phyloP scores from a whole-genome alignment of 257 asterid species.

The Scutellaria minor region DNA sequence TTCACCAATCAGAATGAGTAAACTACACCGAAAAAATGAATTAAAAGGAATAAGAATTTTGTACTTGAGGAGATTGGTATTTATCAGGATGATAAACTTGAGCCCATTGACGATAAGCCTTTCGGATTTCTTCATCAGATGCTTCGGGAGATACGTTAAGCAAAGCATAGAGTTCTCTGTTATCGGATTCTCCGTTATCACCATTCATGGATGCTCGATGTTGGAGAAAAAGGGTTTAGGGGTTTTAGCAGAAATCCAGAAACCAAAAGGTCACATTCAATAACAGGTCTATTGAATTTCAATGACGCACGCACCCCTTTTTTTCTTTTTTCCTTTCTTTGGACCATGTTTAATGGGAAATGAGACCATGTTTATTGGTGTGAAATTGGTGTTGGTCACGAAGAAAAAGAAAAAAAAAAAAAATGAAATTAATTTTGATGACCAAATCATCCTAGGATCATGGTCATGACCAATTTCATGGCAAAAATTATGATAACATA shows the following conservation, averaged over 20 bases:
- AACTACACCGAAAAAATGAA: neutral
- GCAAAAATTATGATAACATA: too few species aligned
- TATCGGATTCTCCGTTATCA: constrained; percentile 40
- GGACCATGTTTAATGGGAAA: too few species aligned
- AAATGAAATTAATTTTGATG: too few species aligned
- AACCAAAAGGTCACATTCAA: neutral
- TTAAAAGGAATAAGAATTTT: neutral
- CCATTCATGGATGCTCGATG: constrained; percentile 40
- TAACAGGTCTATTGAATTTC: constrained; percentile 21
- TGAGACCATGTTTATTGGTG: too few species aligned
- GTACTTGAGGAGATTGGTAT: constrained; percentile 73
- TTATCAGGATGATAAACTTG: constrained; percentile 97
- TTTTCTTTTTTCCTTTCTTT: too few species aligned
- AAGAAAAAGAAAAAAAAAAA: too few species aligned
- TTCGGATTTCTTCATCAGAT: constrained; percentile 92
- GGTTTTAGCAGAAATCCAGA: constrained; percentile 38
- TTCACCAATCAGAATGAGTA: neutral
- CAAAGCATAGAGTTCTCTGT: constrained; percentile 80
- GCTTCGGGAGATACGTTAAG: constrained; percentile 93
- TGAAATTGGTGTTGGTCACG: too few species aligned
- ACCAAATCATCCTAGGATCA: too few species aligned
- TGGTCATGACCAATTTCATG: too few species aligned
- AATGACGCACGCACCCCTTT: neutral
- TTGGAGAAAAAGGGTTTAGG: constrained; percentile 36
- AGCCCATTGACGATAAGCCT: constrained; percentile 98